Percentiles rank a stretch among this genome's conserved stretches.
Conservation (phyloP, 1,139 yeast genomes). For the Pichia sp. region DNA sequence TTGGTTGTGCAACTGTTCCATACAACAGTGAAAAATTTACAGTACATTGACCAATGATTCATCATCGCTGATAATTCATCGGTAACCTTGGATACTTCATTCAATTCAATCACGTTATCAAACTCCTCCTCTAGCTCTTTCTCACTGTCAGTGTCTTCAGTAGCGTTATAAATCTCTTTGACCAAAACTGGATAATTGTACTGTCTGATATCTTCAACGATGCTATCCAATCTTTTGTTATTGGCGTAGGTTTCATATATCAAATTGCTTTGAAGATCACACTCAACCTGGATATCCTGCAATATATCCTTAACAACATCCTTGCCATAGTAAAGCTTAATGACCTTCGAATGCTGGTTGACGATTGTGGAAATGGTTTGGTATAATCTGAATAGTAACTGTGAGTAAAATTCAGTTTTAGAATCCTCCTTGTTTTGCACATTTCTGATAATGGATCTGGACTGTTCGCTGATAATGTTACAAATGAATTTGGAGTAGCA, state of each 20-base stretch:
- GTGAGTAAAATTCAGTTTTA: conserved; percentile 45
- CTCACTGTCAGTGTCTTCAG: conserved; percentile 13
- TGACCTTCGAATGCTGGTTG: conserved; percentile 77
- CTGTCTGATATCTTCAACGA: conserved; percentile 46
- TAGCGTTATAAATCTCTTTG: conserved; percentile 18
- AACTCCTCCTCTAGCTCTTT: conserved; percentile 17
- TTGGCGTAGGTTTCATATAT: conserved; percentile 85
- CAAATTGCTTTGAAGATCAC: conserved; percentile 85
- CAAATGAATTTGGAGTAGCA: conserved; percentile 84
- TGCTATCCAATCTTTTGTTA: conserved; percentile 48
- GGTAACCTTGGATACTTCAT: conserved; percentile 48
- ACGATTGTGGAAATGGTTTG: conserved; percentile 82
- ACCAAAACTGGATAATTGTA: conserved; percentile 49
- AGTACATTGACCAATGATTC: conserved; percentile 82
- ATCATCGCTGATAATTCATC: conserved; percentile 69
- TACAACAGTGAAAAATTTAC: conserved; percentile 62
- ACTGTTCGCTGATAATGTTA: conserved; percentile 72
- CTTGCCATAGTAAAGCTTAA: conserved; percentile 61
- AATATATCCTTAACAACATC: conserved; percentile 61
- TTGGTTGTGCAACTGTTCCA: conserved; percentile 38
- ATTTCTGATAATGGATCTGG: conserved; percentile 50
- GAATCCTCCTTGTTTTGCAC: conserved; percentile 23
- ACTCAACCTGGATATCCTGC: conserved; percentile 70
- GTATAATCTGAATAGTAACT: conserved; percentile 65
- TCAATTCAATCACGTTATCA: conserved; percentile 27